These are phyloP conservation scores for Citrullus mucosospermus DNA, from an alignment of 306 rosid species.

Conservation along the genomic window DNA sequence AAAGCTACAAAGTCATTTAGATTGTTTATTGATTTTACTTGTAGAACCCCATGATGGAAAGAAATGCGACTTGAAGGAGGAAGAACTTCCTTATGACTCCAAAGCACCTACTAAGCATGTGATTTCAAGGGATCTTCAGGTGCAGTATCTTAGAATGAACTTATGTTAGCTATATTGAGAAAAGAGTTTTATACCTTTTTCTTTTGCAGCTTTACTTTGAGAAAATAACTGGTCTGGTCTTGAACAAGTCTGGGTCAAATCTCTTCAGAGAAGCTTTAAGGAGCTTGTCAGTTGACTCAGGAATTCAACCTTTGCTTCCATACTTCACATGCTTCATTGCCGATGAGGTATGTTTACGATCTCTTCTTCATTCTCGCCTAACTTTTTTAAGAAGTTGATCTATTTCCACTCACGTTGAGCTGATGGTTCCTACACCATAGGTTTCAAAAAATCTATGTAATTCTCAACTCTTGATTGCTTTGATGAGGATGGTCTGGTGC, in stretches of 20 bases:
- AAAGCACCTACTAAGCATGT: constrained; percentile 69
- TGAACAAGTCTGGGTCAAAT: constrained; percentile 45
- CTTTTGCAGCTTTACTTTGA: constrained; percentile 65
- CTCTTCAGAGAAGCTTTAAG: constrained; percentile 53
- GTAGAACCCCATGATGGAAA: constrained; percentile 48
- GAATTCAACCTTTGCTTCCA: constrained; percentile 85
- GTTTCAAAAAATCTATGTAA: constrained; percentile 48
- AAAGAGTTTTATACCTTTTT: constrained; percentile 1
- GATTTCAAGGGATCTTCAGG: constrained; percentile 78
- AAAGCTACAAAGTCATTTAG: not conserved
- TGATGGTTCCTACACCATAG: constrained; percentile 28
- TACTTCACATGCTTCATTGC: constrained; percentile 62
- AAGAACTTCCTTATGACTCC: constrained; percentile 47
- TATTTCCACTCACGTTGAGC: constrained; percentile 12
- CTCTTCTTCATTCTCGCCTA: not conserved
- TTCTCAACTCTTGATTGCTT: constrained; percentile 39
- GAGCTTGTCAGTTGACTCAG: constrained; percentile 74
- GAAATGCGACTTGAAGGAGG: constrained; percentile 64
- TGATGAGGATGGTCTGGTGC: constrained; percentile 71
- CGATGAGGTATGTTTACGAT: constrained; percentile 50
- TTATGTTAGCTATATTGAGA: not conserved
- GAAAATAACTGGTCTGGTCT: constrained; percentile 48
- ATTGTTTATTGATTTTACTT: constrained; percentile 16
- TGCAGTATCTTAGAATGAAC: constrained; percentile 4
- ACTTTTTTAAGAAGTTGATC: constrained; percentile 2